phyloP scores from a whole-genome alignment of 148 eudicot genomes.

The Chenopodium formosanum region DNA sequence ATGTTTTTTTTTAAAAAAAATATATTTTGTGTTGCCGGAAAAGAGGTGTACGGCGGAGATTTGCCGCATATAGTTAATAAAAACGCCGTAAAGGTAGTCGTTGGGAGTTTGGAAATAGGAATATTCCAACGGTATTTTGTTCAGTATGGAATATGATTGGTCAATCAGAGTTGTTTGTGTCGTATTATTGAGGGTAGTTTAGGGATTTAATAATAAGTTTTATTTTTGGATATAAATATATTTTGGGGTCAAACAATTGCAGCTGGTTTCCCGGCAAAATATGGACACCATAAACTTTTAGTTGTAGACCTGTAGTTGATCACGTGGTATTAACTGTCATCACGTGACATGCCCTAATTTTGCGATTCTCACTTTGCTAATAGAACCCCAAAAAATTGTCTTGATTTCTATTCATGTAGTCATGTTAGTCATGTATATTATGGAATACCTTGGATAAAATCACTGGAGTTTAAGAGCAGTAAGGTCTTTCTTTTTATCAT shows the following conservation, averaged over 20 bases:
- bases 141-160: not conserved
- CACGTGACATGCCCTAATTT: conserved; percentile 13
- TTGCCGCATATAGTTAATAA: not conserved
- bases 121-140: not conserved
- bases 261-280: conserved; percentile 7
- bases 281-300: not conserved
- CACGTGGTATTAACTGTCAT: conserved; percentile 16
- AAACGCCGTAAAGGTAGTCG: not conserved
- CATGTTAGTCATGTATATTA: no score
- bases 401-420: no score
- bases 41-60: not conserved
- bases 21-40: not conserved
- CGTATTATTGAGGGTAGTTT: not conserved
- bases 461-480: rapidly evolving
- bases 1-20: no score
- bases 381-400: no score
- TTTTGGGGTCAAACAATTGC: no score
- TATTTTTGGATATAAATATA: not conserved
- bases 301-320: not conserved
- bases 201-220: not conserved
- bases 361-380: not conserved
- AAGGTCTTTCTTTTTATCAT: no score
- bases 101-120: not conserved
- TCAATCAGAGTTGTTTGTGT: not conserved
- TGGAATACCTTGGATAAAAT: no score